Evolutionary conservation across 495 filamentous ascomycete genomes (phyloP).

Genomic region (Aspergillus asperescens): DNA sequence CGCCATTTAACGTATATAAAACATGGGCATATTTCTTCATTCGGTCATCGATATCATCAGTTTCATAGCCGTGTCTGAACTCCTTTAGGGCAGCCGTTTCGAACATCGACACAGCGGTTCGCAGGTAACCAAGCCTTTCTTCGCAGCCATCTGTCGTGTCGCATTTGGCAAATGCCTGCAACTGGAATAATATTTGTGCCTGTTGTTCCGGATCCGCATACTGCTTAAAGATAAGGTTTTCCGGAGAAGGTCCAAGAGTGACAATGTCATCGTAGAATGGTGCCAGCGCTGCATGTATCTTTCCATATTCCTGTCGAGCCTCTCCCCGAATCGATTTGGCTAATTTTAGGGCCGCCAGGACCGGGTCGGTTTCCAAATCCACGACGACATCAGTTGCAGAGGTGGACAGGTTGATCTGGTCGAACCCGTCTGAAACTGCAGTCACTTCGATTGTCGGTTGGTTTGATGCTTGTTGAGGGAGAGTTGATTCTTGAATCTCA

Average conservation of each 20-base stretch:
- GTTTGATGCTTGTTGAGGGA: slow-evolving; percentile 16
- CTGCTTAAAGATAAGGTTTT: slow-evolving; percentile 76
- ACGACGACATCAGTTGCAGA: slow-evolving; percentile 15
- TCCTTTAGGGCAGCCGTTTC: slow-evolving; percentile 85
- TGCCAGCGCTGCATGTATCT: slow-evolving; percentile 78
- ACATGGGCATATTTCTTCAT: slow-evolving; percentile 89
- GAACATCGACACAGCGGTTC: slow-evolving; percentile 73
- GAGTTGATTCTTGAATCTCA: slow-evolving; percentile 44
- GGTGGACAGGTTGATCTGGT: slow-evolving; percentile 52
- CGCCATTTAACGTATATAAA: slow-evolving; percentile 75
- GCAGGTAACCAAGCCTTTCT: slow-evolving; percentile 62
- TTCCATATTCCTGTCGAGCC: slow-evolving; percentile 85
- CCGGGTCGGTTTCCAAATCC: slow-evolving; percentile 32
- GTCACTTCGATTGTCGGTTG: slow-evolving; percentile 21
- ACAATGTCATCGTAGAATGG: slow-evolving; percentile 85
- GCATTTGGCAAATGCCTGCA: slow-evolving; percentile 70
- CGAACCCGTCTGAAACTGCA: slow-evolving; percentile 58
- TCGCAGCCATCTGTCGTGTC: slow-evolving; percentile 73
- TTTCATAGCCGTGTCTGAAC: slow-evolving; percentile 86
- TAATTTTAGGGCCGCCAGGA: slow-evolving; percentile 61
- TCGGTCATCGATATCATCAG: slow-evolving; percentile 79
- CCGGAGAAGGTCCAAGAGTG: slow-evolving; percentile 64
- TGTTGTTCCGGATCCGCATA: slow-evolving; percentile 86
- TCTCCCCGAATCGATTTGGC: slow-evolving; percentile 76
- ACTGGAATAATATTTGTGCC: slow-evolving; percentile 77